phyloP scores from a whole-genome alignment of 1,284 basidiomycete genomes.

The Takashimella tepidaria region DNA sequence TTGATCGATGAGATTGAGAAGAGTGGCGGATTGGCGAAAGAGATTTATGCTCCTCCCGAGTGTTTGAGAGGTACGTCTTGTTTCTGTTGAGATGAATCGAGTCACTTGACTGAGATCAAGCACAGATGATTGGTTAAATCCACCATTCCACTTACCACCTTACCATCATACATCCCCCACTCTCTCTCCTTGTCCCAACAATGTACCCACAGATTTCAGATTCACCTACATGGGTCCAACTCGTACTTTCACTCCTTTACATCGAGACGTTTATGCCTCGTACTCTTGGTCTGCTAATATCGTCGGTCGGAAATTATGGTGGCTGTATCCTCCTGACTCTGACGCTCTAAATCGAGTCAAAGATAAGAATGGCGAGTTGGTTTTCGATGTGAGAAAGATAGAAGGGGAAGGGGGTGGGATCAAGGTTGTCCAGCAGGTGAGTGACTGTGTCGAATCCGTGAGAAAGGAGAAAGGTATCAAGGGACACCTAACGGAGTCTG shows the following conservation, averaged over 20 bases:
- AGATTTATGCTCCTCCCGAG: constrained; percentile 50
- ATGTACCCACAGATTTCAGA: constrained; percentile 38
- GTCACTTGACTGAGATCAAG: constrained; percentile 3
- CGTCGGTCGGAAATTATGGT: constrained; percentile 54
- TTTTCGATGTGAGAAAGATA: constrained; percentile 45
- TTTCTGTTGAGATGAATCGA: neutral
- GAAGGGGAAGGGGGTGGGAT: constrained; percentile 30
- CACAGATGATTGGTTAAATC: constrained; percentile 54
- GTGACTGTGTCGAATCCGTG: neutral
- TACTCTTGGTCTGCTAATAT: constrained; percentile 58
- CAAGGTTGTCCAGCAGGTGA: constrained; percentile 35
- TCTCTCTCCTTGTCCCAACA: constrained; percentile 12
- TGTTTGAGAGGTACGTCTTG: constrained; percentile 44
- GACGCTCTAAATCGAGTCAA: constrained; percentile 30
- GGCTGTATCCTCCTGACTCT: constrained; percentile 51
- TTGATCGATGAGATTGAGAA: constrained; percentile 43
- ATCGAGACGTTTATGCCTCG: constrained; percentile 55
- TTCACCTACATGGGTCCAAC: constrained; percentile 50
- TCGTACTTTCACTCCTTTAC: constrained; percentile 49
- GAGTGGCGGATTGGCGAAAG: constrained; percentile 22
- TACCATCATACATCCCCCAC: constrained; percentile 5
- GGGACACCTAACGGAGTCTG: neutral
- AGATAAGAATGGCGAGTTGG: constrained; percentile 24
- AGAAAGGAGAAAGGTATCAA: neutral
- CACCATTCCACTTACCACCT: constrained; percentile 24